Percentiles rank a stretch among this genome's conserved stretches.
phyloP scores from a whole-genome alignment of 2,329 filamentous ascomycete species.

The Verticillium zaregamsianum region DNA sequence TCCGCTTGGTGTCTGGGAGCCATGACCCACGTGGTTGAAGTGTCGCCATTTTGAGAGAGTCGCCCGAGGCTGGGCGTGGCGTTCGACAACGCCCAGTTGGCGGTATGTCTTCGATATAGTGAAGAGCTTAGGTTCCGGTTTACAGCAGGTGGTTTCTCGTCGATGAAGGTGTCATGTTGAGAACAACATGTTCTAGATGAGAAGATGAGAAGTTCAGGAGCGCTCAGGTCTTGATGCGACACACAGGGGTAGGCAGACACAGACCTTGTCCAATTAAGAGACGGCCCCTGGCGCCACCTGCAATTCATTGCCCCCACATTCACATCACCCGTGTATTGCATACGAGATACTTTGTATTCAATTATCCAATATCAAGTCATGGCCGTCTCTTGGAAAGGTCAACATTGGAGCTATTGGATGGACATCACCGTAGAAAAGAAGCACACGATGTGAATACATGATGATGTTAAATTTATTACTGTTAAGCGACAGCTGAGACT shows the following conservation, averaged over 20 bases:
- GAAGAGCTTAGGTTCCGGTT: neutral
- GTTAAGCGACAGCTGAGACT: neutral
- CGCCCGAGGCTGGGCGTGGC: neutral
- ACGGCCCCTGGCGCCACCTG: neutral
- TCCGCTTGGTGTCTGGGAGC: slow-evolving; percentile 46
- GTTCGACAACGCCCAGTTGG: neutral
- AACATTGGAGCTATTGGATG: no score
- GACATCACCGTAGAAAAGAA: no score
- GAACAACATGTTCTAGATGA: neutral
- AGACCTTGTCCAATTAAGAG: neutral
- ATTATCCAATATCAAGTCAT: no score
- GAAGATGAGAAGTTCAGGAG: neutral
- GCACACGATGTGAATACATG: no score
- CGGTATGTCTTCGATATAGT: neutral
- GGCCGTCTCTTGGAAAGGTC: no score
- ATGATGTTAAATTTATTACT: neutral
- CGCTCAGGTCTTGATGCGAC: neutral
- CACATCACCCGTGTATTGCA: no score
- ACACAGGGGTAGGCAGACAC: neutral
- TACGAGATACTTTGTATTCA: no score
- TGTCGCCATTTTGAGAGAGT: slow-evolving; percentile 28
- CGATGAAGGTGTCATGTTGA: neutral
- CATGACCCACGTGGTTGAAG: slow-evolving; percentile 38
- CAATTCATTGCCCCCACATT: neutral
- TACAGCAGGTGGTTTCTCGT: neutral